Conservation (phyloP, 2,329 filamentous ascomycete genomes). For the Penicillium sclerotigenum region DNA sequence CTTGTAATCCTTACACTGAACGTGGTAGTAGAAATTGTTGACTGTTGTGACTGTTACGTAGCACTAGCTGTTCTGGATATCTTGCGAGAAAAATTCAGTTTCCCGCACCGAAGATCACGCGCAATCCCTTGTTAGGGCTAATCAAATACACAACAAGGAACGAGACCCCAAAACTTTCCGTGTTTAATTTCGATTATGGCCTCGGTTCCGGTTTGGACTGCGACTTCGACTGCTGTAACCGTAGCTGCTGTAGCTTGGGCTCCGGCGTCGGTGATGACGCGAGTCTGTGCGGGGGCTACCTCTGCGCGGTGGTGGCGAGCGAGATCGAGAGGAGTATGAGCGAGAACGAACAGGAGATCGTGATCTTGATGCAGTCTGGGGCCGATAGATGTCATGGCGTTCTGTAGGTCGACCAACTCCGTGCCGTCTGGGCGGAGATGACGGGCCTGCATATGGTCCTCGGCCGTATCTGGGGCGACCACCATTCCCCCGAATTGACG, state of each 20-base stretch:
- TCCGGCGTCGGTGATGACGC: conserved; percentile 50
- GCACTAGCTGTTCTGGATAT: background rate
- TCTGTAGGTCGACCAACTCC: conserved; percentile 45
- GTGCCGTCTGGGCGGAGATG: conserved; percentile 39
- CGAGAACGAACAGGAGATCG: conserved; percentile 39
- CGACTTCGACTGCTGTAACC: conserved; percentile 55
- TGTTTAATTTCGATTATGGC: conserved; percentile 26
- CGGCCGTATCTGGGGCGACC: conserved; percentile 44
- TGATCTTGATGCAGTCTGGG: conserved; percentile 55
- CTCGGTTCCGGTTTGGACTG: conserved; percentile 51
- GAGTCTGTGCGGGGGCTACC: conserved; percentile 34
- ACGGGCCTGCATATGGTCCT: conserved; percentile 25
- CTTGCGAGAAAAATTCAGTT: background rate
- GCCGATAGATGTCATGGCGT: conserved; percentile 56
- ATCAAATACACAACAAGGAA: background rate
- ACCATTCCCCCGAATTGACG: conserved; percentile 61
- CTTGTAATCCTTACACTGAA: background rate
- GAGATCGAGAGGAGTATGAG: conserved; percentile 42
- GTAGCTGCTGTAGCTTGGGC: conserved; percentile 62
- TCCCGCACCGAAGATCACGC: background rate
- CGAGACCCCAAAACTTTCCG: no score
- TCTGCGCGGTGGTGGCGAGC: conserved; percentile 41
- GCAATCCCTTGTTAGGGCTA: background rate
- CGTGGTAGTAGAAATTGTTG: background rate
- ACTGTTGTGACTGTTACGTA: background rate